phyloP scores from a whole-genome alignment of 2,329 filamentous ascomycete species.

The Fusarium torreyae region DNA sequence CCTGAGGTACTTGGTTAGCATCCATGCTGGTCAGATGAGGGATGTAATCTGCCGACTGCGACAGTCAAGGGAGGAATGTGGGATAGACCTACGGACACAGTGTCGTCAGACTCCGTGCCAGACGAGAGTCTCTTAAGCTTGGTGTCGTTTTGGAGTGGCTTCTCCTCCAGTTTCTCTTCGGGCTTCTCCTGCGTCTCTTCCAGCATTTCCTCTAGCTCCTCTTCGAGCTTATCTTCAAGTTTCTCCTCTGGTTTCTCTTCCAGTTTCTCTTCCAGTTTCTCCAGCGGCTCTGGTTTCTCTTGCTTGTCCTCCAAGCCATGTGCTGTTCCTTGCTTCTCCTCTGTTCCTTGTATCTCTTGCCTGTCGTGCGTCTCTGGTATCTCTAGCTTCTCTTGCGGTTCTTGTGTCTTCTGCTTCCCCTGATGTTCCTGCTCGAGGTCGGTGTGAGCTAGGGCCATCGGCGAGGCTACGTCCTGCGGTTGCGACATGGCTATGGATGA shows the following conservation, averaged over 20 bases:
- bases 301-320: slow-evolving; percentile 20
- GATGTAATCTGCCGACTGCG: slow-evolving; percentile 34
- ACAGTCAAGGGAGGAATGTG: slow-evolving; percentile 29
- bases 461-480: slow-evolving; percentile 50
- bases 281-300: slow-evolving; percentile 12
- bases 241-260: slow-evolving; percentile 9
- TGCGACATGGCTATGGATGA: slow-evolving; percentile 53
- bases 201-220: slow-evolving; percentile 3
- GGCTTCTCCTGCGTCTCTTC: not conserved
- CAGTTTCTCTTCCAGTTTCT: slow-evolving; percentile 10
- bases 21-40: slow-evolving; percentile 22
- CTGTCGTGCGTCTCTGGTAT: slow-evolving; percentile 20
- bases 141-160: slow-evolving; percentile 40
- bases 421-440: slow-evolving; percentile 29
- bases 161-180: slow-evolving; percentile 24
- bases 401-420: slow-evolving; percentile 23
- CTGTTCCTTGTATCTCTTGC: slow-evolving; percentile 17
- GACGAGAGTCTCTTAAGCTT: slow-evolving; percentile 51
- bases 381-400: slow-evolving; percentile 8
- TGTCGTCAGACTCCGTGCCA: slow-evolving; percentile 51
- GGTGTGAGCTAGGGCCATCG: slow-evolving; percentile 35
- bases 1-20: slow-evolving; percentile 46
- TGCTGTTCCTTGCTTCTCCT: slow-evolving; percentile 20
- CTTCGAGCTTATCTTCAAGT: slow-evolving; percentile 8
- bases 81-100: slow-evolving; percentile 51